Evolutionary conservation across 768 basidiomycete species (phyloP), one percentile per base, ranked within the genome.

Genomic region (Asterophora lycoperdoides): DNA sequence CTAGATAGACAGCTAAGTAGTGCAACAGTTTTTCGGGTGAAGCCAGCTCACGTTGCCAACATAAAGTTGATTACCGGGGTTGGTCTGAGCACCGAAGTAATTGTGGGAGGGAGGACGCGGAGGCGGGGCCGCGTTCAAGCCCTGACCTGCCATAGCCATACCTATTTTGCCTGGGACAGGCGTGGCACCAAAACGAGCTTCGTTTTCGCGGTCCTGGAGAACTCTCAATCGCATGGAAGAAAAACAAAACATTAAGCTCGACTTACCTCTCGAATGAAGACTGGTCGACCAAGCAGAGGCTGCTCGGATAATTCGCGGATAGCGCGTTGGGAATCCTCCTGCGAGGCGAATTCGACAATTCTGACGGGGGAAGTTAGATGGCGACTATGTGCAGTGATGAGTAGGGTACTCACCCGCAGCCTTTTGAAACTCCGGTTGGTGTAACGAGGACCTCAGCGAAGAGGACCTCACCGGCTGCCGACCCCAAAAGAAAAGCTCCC

Each of bases 371-470:
- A 23, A 6, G 23, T 61, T 8, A 62, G 41, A 42, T 0, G n/a
- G 29, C 23, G 10, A 71, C 53, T 29, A 15, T 39, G 20, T 23
- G 34, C 36, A 9, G 36, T 30, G 34, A 51, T 32, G 40, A 13
- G 37, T 39, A 43, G 35, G 35, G 17, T 6, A 80, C 94, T 71
- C 62, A 97, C 96, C 95, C 95, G 84, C 95, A 99, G 66, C 95
- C 95, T 69, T 99, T 99, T 19, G 94, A 97, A 46, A 95, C 82
- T 26, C 95, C 95, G 17, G 89, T 94, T 13, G 95, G 95, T 5
- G 96, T 96, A 59, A 93, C 77, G 63, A 99, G 83, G 60, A 99
- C 93, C 84, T 99, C 95, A 81, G 95, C 90, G 83, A 99, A 99
- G 70, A 95, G 86, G 66, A 97, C 94, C 79, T 94, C 93, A 79